Conservation (phyloP, 331 rosid genomes). For the Phaseolus coccineus region DNA sequence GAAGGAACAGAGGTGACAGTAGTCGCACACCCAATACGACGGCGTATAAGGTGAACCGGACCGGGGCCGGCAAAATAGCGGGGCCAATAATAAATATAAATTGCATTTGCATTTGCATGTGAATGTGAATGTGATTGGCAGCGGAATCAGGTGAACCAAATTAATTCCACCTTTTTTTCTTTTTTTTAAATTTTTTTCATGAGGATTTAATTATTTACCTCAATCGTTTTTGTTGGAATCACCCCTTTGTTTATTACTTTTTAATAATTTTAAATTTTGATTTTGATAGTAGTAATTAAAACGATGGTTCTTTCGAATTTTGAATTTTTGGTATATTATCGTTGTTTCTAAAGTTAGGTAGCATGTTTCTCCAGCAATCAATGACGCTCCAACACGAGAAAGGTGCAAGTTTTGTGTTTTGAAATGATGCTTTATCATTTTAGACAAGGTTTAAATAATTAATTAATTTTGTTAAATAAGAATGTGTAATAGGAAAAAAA, state of each 20-base stretch:
- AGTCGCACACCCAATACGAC: conserved; percentile 49
- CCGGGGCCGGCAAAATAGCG: conserved; percentile 65
- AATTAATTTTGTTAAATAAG: background rate
- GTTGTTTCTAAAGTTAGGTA: background rate
- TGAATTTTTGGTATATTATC: background rate
- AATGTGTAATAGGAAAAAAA: too few relatives aligned
- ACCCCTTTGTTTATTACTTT: background rate
- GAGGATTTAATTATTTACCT: background rate
- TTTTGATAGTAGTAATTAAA: background rate
- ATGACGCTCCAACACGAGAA: conserved; percentile 59
- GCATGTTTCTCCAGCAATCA: conserved; percentile 18
- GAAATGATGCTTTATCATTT: conserved; percentile 53
- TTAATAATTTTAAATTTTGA: conserved; percentile 7
- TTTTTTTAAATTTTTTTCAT: background rate
- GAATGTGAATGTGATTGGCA: conserved; percentile 60
- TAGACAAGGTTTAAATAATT: conserved; percentile 32
- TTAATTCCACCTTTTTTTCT: conserved; percentile 34
- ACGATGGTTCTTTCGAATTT: background rate
- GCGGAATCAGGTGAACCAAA: conserved; percentile 46
- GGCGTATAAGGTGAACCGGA: conserved; percentile 48
- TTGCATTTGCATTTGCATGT: conserved; percentile 55
- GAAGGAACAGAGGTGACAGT: conserved; percentile 30
- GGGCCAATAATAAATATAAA: conserved; percentile 37
- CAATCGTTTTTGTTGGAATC: conserved; percentile 20
- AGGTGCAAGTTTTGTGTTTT: conserved; percentile 42